Conservation (phyloP, 805 yeast genomes). For the Clavispora vitiphila region DNA sequence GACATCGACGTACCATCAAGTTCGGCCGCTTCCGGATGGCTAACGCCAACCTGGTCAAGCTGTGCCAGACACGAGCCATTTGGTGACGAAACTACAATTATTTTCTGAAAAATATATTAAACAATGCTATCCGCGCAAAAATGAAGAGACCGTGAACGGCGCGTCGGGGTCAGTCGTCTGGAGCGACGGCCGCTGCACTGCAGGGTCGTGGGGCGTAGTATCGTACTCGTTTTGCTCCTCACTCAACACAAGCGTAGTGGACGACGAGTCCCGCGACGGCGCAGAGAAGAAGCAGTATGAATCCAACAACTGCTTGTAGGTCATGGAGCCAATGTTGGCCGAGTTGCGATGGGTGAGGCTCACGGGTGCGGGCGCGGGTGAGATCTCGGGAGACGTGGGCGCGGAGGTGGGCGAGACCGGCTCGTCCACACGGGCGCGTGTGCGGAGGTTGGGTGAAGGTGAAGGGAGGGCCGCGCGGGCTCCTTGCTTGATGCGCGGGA, state of each 20-base stretch:
- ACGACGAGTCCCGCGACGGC: conserved; percentile 15
- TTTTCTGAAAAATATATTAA: no score
- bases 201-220: neutral
- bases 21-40: no score
- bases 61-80: no score
- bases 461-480: neutral
- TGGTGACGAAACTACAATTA: no score
- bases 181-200: neutral
- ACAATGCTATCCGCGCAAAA: conserved; percentile 1
- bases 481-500: neutral
- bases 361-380: neutral
- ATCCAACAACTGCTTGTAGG: conserved; percentile 53
- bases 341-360: no score
- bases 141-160: conserved; percentile 1
- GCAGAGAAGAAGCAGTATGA: conserved; percentile 53
- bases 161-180: neutral
- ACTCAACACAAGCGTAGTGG: conserved; percentile 14
- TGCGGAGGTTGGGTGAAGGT: conserved; percentile 1
- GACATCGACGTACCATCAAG: no score
- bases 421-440: neutral
- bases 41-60: no score
- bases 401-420: neutral
- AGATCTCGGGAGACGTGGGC: neutral
- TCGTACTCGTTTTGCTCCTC: conserved; percentile 7
- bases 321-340: conserved; percentile 37